phyloP scores from a whole-genome alignment of 2,329 filamentous ascomycete genomes.

The Ophiostoma ulmi region DNA sequence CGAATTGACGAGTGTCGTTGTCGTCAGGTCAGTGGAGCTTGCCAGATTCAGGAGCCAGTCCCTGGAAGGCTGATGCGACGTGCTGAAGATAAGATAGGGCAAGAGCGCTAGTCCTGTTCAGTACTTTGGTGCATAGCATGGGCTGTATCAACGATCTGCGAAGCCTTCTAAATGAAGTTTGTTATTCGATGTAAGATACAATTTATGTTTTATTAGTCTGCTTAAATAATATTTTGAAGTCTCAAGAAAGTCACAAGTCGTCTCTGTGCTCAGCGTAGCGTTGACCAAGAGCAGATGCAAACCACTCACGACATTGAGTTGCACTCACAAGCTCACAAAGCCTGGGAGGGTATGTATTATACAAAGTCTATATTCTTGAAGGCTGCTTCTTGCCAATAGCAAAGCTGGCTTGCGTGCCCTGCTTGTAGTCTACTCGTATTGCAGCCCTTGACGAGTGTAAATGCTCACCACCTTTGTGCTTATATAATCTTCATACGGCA shows the following conservation, averaged over 20 bases:
- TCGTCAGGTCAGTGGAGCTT: slow-evolving; percentile 3
- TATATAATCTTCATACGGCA: not conserved
- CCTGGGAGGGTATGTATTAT: not conserved
- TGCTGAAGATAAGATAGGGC: slow-evolving; percentile 10
- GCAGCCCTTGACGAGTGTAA: not conserved
- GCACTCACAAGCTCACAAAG: not conserved
- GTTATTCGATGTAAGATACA: too few relatives aligned
- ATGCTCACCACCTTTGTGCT: not conserved
- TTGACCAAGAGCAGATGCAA: not conserved
- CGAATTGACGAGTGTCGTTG: not conserved
- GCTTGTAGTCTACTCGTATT: not conserved
- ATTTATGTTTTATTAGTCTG: too few relatives aligned
- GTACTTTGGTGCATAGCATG: not conserved
- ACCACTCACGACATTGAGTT: not conserved
- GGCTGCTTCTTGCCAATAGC: not conserved
- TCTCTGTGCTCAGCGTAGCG: not conserved
- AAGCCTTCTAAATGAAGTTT: too few relatives aligned
- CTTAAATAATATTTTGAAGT: too few relatives aligned
- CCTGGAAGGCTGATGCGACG: slow-evolving; percentile 9
- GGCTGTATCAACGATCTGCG: not conserved
- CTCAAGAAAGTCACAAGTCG: not conserved
- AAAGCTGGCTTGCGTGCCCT: not conserved
- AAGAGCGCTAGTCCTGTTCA: not conserved
- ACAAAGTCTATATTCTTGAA: too few relatives aligned
- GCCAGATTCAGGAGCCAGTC: slow-evolving; percentile 4